Base-by-base conservation (phyloP, 139 green algal species). In the Volvox africanus region DNA sequence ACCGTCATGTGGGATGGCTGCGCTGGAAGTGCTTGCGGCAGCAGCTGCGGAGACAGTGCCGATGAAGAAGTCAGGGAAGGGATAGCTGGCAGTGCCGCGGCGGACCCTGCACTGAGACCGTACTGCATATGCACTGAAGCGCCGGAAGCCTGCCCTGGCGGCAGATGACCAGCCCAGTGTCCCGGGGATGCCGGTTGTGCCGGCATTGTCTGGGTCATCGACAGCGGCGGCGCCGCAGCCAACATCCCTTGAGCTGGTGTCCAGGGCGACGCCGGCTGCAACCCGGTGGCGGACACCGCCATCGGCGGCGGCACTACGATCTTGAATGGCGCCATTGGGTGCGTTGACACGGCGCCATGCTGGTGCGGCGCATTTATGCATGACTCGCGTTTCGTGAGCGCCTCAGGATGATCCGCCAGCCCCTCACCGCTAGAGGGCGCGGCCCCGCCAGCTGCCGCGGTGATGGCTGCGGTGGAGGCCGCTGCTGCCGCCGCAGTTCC, bases 181-280 rank as follows among this genome's bases (percentile, higher is more conserved):
- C 21, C 75, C 24, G 75, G 75, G 2, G 75, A 81, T 33, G 78
- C 78, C 20, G 78, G 37, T 26, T 37, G 37, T 13, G 78, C 67
- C 9, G 78, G 75, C 75, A 81, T 17, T 5, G 75, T 81, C 1
- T 55, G 75, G 16, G 73, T n/a, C 18, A 55, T 14, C 44, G 44
- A 33, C 32, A 55, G 30, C 33, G 32, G 30, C 30, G 75, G 16
- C 75, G 71, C 26, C 2, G 76, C 14, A 20, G 16, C 16, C 18
- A 13, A 20, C 36, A 44, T 44, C 16, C 37, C 37, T 32, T 17
- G 37, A 17, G 20, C 78, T 37, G 36, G 37, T 44, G 80, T 50
- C 50, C 44, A 86, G 80, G 80, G 80, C 50, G 50, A 73, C 55
- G 80, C n/a, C 80, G 50, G 80, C 80, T 86, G 80, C 22, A 24